Evolutionary conservation across 176 grass and related monocot species (phyloP), one percentile per base, ranked within the genome.

Genomic region (Eragrostis nindensis): DNA sequence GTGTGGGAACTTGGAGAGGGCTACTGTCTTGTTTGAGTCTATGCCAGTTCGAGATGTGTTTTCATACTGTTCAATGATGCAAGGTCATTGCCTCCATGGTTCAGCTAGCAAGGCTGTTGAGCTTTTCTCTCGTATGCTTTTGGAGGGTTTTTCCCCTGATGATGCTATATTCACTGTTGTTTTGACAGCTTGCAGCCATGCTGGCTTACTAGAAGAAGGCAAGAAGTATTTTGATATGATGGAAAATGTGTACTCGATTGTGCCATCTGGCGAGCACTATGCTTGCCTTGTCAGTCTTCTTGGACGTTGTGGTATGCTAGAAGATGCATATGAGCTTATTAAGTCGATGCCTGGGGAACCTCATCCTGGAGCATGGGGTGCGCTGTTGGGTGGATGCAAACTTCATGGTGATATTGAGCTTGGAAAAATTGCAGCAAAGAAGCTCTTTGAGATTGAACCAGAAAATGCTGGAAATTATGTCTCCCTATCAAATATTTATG

Each of bases 391-490:
- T 49, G 92, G 88, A 77, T 99, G 92, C 69, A 90, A 84, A 62
- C 66, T 90, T 30, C 88, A 93, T 41, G 72, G 88, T 64, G 79
- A 99, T 68, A 88, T 93, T 69, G 82, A 87, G 71, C 79, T 99
- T 80, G 92, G 92, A 54, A 81, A 93, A 65, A 70, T 88, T 59
- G 93, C 90, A 62, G 92, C 96, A 25, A 84, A 86, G 75, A 91
- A 76, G 83, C 91, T 99, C 39, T 99, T 99, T 26, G 75, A 99
- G 83, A 70, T 99, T 64, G 96, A 99, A 53, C 92, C 92, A 0
- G 38, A 91, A 24, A 98, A 95, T 93, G 96, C 92, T 83, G 92
- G 86, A 66, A 99, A 95, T 75, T 95, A 93, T 82, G 92, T 99
- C 32, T 71, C 82, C 24, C 78, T 99, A 47, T 99, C 92, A 76